Conservation (phyloP, 23 red algal species). For the Gracilaria gracilis region DNA sequence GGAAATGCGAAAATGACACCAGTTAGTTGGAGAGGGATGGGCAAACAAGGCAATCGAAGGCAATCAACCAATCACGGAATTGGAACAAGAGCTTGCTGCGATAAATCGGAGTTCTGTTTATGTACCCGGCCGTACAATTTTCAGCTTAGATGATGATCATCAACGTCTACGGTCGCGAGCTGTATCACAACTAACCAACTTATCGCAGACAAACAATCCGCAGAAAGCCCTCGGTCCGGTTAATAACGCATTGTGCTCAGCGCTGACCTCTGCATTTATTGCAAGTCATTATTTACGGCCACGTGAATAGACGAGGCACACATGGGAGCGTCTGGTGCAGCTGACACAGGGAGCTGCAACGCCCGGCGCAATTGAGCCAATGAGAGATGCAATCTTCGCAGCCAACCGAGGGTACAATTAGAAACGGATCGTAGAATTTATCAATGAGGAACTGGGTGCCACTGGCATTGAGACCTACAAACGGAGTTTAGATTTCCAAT, state of each 20-base stretch:
- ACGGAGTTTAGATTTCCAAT: constrained; percentile 8
- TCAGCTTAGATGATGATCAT: constrained; percentile 29
- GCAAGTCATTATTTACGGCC: constrained; percentile 14
- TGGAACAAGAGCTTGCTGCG: constrained; percentile 31
- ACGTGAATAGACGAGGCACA: background rate
- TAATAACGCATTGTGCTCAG: constrained; percentile 6
- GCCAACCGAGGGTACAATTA: constrained; percentile 7
- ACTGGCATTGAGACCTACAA: constrained; percentile 10
- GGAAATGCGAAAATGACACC: too few species aligned
- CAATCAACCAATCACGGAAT: background rate
- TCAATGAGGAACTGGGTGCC: background rate
- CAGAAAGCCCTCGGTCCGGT: constrained; percentile 3
- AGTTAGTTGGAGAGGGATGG: too few species aligned
- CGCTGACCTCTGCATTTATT: background rate
- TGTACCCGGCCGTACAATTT: constrained; percentile 15
- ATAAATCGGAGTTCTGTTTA: constrained; percentile 14
- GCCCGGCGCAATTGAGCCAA: constrained; percentile 8
- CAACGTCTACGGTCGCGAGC: constrained; percentile 9
- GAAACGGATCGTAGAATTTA: background rate
- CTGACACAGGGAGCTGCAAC: constrained; percentile 16
- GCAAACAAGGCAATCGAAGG: too few species aligned
- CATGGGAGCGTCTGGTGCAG: constrained; percentile 11
- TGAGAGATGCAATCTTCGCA: constrained; percentile 16
- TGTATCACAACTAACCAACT: constrained; percentile 20
- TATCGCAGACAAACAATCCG: constrained; percentile 6